Base-by-base conservation (phyloP, 148 eudicot species). In the Rhododendron williamsianum region DNA sequence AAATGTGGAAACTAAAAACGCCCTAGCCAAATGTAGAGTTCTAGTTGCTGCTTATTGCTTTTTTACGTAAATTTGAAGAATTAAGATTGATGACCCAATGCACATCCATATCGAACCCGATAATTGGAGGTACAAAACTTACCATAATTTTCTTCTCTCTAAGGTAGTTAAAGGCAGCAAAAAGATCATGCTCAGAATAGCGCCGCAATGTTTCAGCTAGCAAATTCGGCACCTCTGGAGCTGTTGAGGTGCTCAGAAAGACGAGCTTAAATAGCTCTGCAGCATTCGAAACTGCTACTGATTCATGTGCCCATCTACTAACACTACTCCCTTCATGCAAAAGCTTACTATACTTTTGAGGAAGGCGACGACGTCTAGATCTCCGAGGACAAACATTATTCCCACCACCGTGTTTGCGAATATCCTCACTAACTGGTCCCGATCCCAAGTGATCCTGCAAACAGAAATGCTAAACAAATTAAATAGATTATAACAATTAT, bases 171-270 rank as follows among this genome's bases (percentile, higher is more conserved):
- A 95, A 97, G 86, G 99, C 98, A 78, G 98, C 91, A 92, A 92
- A 93, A 82, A 94, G 96, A 89, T 97, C 99, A 88, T 93, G 98
- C 89, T 97, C 96, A 16, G 99, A 97, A 86, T 95, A 97, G 69
- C 98, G 91, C 77, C 95, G 90, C 77, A 97, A 90, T 49, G 98
- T 97, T 87, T 94, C 93, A 41, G 96, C 96, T 73, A 97, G 93
- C 92, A 95, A 86, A 86, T 85, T 91, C 78, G 98, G 93, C 83
- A 87, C 93, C 88, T 93, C 96, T 74, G 93, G 88, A 49, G 94
- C 88, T 86, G 85, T 92, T 58, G 99, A 87, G 23, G 93, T 89
- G 90, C 91, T 94, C 87, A 97, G 90, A 88, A 95, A 97, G 85
- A 95, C 91, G 16, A 97, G 98, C 93, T 97, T 97, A 85, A 95